Evolutionary conservation across 805 yeast species (phyloP).

Genomic region (Zygoascus biomembranicola): DNA sequence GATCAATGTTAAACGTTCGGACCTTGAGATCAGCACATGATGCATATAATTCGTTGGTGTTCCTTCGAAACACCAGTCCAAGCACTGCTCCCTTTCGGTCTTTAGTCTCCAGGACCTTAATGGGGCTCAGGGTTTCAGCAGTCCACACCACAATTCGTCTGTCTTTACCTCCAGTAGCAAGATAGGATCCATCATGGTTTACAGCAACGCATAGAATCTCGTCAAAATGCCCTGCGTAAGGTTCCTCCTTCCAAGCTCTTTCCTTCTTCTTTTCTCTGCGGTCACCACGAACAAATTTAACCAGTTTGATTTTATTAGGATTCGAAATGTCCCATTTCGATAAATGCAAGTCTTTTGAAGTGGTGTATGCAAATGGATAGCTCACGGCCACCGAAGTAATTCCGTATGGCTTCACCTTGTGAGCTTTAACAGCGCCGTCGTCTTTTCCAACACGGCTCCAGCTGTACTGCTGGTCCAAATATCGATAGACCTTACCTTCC

Average conservation of each 20-base stretch:
- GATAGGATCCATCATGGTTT: conserved; percentile 76
- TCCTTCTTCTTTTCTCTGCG: conserved; percentile 20
- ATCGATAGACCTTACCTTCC: conserved; percentile 74
- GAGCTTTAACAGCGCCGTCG: background rate
- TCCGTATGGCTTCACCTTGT: conserved; percentile 18
- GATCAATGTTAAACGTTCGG: conserved; percentile 78
- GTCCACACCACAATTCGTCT: conserved; percentile 80
- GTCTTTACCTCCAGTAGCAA: conserved; percentile 89
- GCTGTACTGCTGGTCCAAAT: conserved; percentile 44
- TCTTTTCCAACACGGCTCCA: conserved; percentile 26
- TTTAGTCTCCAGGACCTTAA: conserved; percentile 68
- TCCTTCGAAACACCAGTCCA: conserved; percentile 68
- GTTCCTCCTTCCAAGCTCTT: conserved; percentile 32
- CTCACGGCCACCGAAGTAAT: conserved; percentile 39
- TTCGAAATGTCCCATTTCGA: conserved; percentile 70
- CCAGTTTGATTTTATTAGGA: conserved; percentile 51
- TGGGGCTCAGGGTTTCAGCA: conserved; percentile 63
- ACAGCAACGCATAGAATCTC: conserved; percentile 74
- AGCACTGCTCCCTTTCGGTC: conserved; percentile 65
- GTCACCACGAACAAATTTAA: conserved; percentile 54
- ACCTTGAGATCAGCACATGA: conserved; percentile 89
- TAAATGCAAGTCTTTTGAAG: conserved; percentile 71
- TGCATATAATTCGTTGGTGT: conserved; percentile 78
- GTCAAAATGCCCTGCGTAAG: conserved; percentile 64
- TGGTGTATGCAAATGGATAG: conserved; percentile 63